A percentile compares a stretch with the other conserved stretches of the same genome.
Conservation (phyloP, 352 stramenopile species). For the Phytophthora rubi region DNA sequence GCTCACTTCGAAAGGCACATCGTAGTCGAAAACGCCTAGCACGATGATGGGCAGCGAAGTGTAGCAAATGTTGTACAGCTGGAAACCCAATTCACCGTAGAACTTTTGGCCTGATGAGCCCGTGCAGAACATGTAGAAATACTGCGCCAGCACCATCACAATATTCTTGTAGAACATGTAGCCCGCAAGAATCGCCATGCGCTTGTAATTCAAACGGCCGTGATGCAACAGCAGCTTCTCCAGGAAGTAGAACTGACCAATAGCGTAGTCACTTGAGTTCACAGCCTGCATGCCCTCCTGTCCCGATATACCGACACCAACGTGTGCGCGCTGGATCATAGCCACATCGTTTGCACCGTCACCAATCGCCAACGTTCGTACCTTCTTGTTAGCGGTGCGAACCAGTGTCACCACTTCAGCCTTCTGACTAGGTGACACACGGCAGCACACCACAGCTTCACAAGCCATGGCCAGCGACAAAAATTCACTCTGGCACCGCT, state of each 20-base stretch:
- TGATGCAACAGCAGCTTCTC: constrained; percentile 96
- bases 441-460: constrained; percentile 82
- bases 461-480: constrained; percentile 72
- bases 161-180: constrained; percentile 99
- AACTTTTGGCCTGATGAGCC: constrained; percentile 91
- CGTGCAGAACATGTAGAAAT: constrained; percentile 93
- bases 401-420: constrained; percentile 80
- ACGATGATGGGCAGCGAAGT: constrained; percentile 92
- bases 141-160: constrained; percentile 88
- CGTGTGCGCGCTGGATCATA: constrained; percentile 93
- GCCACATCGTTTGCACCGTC: constrained; percentile 95
- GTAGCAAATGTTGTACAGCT: constrained; percentile 95
- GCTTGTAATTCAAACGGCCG: constrained; percentile 97
- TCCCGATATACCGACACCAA: constrained; percentile 92
- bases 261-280: constrained; percentile 97
- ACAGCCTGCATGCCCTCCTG: constrained; percentile 96
- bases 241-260: constrained; percentile 97
- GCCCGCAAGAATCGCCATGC: constrained; percentile 92
- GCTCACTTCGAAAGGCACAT: constrained; percentile 71
- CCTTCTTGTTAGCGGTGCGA: constrained; percentile 51
- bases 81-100: constrained; percentile 79
- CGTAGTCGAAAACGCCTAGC: constrained; percentile 81
- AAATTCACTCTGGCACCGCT: constrained; percentile 63
- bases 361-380: constrained; percentile 88
- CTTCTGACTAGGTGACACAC: constrained; percentile 87